Conservation (phyloP, 306 rosid genomes). For the Fragaria ananassa region DNA sequence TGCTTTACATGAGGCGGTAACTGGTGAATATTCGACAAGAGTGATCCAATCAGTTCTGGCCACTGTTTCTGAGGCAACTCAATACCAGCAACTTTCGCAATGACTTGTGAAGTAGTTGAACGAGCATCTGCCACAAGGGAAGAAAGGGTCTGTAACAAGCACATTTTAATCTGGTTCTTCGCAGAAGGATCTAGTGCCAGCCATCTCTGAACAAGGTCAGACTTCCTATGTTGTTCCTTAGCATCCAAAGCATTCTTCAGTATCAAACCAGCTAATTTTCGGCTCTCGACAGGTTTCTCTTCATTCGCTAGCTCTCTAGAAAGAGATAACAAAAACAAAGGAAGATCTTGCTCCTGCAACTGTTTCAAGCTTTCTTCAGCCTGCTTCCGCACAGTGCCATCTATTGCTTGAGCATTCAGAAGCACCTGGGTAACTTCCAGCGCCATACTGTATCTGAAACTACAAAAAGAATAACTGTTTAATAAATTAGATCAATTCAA, state of each 20-base stretch:
- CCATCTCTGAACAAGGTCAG: constrained; percentile 82
- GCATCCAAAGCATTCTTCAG: constrained; percentile 91
- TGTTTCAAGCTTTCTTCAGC: constrained; percentile 82
- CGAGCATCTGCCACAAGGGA: constrained; percentile 64
- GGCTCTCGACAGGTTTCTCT: constrained; percentile 83
- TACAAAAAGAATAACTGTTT: not conserved
- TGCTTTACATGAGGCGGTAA: constrained; percentile 73
- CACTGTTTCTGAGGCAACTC: constrained; percentile 89
- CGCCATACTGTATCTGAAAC: constrained; percentile 35
- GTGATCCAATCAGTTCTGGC: constrained; percentile 83
- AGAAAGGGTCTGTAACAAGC: constrained; percentile 68
- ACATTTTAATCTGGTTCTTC: constrained; percentile 65
- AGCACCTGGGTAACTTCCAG: constrained; percentile 88
- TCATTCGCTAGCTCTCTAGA: constrained; percentile 75
- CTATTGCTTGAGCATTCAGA: constrained; percentile 82
- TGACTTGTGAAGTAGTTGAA: constrained; percentile 83
- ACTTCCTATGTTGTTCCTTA: constrained; percentile 76
- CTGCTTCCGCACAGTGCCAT: constrained; percentile 66
- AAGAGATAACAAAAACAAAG: constrained; percentile 72
- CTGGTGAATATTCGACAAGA: constrained; percentile 72
- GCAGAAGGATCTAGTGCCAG: constrained; percentile 57
- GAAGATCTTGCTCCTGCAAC: constrained; percentile 91
- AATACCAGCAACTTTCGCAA: constrained; percentile 85
- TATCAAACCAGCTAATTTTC: constrained; percentile 84
- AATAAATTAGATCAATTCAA: not conserved